Conservation (phyloP, 225 moss, liverwort and hornwort genomes). For the Physcomitrellopsis africana region DNA sequence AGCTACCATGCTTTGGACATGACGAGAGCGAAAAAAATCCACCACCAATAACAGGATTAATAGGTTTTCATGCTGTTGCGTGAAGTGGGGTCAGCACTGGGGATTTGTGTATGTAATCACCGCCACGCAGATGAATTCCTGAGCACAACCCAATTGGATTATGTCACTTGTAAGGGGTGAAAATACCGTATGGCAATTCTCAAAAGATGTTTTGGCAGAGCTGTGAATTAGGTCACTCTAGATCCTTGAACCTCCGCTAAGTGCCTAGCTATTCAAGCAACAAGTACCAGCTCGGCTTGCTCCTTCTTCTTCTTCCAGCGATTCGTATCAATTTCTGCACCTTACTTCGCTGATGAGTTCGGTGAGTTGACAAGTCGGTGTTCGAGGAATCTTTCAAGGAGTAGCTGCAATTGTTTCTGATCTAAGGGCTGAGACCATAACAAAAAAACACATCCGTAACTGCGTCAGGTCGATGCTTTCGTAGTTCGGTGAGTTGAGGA, state of each 20-base stretch:
- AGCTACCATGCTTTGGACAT: not conserved
- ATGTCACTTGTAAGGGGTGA: not conserved
- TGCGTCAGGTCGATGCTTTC: constrained; percentile 1
- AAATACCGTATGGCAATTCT: not conserved
- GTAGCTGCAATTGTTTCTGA: constrained; percentile 61
- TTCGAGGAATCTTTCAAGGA: constrained; percentile 52
- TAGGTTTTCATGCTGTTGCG: constrained; percentile 31
- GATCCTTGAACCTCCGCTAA: not conserved
- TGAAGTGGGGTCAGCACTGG: constrained; percentile 8
- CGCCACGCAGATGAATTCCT: constrained; percentile 24
- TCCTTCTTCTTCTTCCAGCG: constrained; percentile 10
- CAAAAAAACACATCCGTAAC: constrained; percentile 7
- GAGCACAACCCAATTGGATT: not conserved
- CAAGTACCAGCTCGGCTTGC: constrained; percentile 23
- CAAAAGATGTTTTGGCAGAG: not conserved
- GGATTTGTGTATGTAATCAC: not conserved
- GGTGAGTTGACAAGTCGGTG: constrained; percentile 40
- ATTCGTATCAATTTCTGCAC: not conserved
- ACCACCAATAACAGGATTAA: constrained; percentile 26
- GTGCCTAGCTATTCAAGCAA: constrained; percentile 13
- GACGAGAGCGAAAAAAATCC: not conserved
- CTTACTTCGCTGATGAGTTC: constrained; percentile 30
- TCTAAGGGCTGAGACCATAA: constrained; percentile 49
- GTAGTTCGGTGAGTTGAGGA: not conserved
- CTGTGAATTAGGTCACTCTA: not conserved